phyloP scores from a whole-genome alignment of 2,329 filamentous ascomycete genomes.

The Aspergillus sp. region DNA sequence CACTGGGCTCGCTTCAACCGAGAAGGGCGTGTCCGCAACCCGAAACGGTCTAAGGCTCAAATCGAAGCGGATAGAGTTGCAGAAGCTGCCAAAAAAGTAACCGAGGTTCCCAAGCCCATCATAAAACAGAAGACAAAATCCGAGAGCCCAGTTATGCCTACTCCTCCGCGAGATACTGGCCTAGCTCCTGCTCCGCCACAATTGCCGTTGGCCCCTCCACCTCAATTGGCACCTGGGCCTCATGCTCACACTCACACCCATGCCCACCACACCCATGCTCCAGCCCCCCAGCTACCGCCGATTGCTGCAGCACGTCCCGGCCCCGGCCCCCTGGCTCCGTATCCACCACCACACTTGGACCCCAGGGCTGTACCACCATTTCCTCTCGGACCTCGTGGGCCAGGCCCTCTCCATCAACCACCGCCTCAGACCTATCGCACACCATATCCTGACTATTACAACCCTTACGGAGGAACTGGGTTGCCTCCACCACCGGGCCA shows the following conservation, averaged over 20 bases:
- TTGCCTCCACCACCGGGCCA: slow-evolving; percentile 22
- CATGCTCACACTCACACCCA: slow-evolving; percentile 6
- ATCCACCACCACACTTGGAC: slow-evolving; percentile 27
- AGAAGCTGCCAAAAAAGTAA: slow-evolving; percentile 28
- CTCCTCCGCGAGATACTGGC: slow-evolving; percentile 19
- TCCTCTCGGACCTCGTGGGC: slow-evolving; percentile 17
- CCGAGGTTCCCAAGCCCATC: slow-evolving; percentile 24
- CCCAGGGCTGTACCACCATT: slow-evolving; percentile 22
- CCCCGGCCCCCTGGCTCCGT: slow-evolving; percentile 22
- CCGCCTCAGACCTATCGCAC: slow-evolving; percentile 25
- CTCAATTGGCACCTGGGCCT: slow-evolving; percentile 16
- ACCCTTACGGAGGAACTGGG: slow-evolving; percentile 19
- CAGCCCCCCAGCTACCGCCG: slow-evolving; percentile 20
- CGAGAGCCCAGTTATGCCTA: slow-evolving; percentile 18
- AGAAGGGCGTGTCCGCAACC: slow-evolving; percentile 44
- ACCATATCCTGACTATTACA: slow-evolving; percentile 25
- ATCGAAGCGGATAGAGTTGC: slow-evolving; percentile 41
- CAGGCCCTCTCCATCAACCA: slow-evolving; percentile 18
- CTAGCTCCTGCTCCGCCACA: slow-evolving; percentile 20
- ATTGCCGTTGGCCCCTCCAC: slow-evolving; percentile 14
- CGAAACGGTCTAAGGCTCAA: slow-evolving; percentile 45
- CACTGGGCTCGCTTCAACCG: slow-evolving; percentile 46
- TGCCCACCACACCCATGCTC: slow-evolving; percentile 4
- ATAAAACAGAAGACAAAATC: slow-evolving; percentile 28
- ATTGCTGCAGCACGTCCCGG: slow-evolving; percentile 16